Base-by-base conservation (phyloP, 768 basidiomycete genomes). In the Phylloporus sp. region DNA sequence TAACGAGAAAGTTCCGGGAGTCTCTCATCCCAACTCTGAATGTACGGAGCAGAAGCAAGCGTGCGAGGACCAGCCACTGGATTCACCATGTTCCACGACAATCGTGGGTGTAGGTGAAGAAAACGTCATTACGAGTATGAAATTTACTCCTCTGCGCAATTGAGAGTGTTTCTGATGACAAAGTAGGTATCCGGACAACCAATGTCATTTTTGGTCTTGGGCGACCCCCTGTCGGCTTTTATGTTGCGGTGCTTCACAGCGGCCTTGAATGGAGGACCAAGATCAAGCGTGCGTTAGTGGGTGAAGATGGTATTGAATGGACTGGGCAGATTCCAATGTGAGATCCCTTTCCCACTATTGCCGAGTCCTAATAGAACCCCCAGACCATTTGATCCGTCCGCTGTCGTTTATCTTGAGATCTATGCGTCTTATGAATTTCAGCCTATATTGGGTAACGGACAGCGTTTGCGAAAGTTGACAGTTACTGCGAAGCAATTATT, bases 221-320 rank as follows among this genome's bases (percentile, higher is more conserved):
- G 27, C 54, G 45, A 9, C 31, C 36, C 6, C 54, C 54, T 24
- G 28, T 36, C 0, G 54, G 54, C 13, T 52, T 47, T 38, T 55
- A 52, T 22, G 6, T 20, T 5, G 20, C 28, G 1, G 45, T 55
- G 29, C 24, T 44, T 3, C 44, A 53, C 44, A 11, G 39, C 40
- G 44, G 36, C 6, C 28, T 51, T 15, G 28, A 28, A 39, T 51
- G 50, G 50, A 51, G 16, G 23, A 52, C 52, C 6, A 7, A 34
- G 15, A 36, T 42, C 13, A 26, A 47, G 29, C 32, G 22, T 27
- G 22, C 20, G 5, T 39, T 22, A 7, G 23, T 46, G 36, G 20
- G 32, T 15, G 6, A 51, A 15, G 47, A 32, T 24, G 2, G 15
- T 18, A 18, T 53, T 12, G 52, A 53, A 41, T 56, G 55, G 55